Evolutionary conservation across 176 grass and related monocot species (phyloP).

Genomic region (Oryza nivara): DNA sequence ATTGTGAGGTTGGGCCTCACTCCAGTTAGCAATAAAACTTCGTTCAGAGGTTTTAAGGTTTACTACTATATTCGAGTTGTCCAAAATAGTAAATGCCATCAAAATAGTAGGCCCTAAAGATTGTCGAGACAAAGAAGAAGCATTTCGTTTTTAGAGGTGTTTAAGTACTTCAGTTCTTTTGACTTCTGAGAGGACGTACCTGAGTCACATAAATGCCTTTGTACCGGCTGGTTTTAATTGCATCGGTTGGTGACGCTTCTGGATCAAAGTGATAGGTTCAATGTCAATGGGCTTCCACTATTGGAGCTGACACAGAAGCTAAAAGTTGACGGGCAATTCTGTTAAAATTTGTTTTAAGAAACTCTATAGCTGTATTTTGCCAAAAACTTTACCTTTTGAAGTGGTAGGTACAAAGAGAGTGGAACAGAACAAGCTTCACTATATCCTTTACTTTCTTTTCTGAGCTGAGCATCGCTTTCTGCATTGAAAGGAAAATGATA

Average conservation of each 20-base stretch:
- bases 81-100: slow-evolving; percentile 23
- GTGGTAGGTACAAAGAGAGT: slow-evolving; percentile 29
- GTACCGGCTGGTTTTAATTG: neutral
- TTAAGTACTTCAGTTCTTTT: slow-evolving; percentile 23
- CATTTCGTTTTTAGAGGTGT: slow-evolving; percentile 8
- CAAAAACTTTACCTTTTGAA: slow-evolving; percentile 16
- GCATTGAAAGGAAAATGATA: neutral
- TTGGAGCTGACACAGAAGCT: neutral
- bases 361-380: slow-evolving; percentile 5
- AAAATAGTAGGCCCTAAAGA: neutral
- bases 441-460: neutral
- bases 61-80: neutral
- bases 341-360: neutral
- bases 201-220: slow-evolving; percentile 29
- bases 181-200: neutral
- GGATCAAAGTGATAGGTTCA: slow-evolving; percentile 20
- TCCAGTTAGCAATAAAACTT: neutral
- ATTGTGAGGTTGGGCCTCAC: neutral
- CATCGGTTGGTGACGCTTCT: slow-evolving; percentile 4
- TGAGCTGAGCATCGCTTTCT: slow-evolving; percentile 6
- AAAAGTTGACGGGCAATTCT: neutral
- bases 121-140: slow-evolving; percentile 11
- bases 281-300: neutral
- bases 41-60: slow-evolving; percentile 1
- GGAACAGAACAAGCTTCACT: slow-evolving; percentile 13